Evolutionary conservation across 345 rosid species (phyloP), one percentile per base, ranked within the genome.

Genomic region (Luvunga scandens): DNA sequence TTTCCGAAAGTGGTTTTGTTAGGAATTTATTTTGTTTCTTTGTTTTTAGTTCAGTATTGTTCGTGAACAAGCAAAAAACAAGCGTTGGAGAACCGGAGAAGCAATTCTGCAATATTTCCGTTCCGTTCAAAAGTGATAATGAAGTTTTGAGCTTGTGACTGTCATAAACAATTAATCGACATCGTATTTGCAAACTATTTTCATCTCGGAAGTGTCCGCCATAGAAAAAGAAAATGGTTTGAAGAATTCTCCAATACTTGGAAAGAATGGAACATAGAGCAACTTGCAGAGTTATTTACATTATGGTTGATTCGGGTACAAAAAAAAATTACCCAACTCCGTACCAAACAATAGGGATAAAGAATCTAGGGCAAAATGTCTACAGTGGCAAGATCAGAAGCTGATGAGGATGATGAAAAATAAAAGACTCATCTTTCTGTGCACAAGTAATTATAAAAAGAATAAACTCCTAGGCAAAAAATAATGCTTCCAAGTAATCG

Each of bases 401-500:
- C 72, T 24, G 45, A 34, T 24, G 71, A 60, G 38, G 66, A 28
- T 28, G 66, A 50, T 28, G 69, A 38, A 6, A n/a, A 53, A 33
- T 38, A 57, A 57, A 75, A 6, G 75, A 82, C 71, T 60, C 74
- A 38, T 39, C 71, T 48, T 18, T 45, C 83, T 68, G 62, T 21
- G 9, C 73, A 66, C 48, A 30, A 31, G 13, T 19, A 74, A 62
- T 73, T 30, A 45, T 18, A 60, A 66, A 64, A 78, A 68, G 64
- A 77, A 65, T 68, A 27, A 63, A 63, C 79, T 79, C 53, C 82
- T 88, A 86, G 0, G 81, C 71, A 81, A 89, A 81, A 85, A 85
- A 92, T 77, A 96, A 88, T 42, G 96, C 97, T 85, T 94, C 98
- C 87, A 96, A 84, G 79, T 91, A 96, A 79, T 92, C 99, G 81